Conservation (phyloP, 2,329 filamentous ascomycete genomes). For the Onygenales sp. region DNA sequence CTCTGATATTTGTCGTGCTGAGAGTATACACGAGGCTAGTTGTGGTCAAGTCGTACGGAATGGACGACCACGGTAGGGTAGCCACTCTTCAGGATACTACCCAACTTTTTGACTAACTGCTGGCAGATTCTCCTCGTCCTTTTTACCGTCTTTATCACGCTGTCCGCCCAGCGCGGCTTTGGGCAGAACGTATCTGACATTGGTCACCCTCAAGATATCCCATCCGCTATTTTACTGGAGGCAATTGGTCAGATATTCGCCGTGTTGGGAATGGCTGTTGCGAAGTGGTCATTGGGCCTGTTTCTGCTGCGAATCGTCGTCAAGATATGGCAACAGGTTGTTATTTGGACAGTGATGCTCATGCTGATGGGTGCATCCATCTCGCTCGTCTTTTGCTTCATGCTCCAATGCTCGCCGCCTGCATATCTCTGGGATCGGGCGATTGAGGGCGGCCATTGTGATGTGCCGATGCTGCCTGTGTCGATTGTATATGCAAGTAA, state of each 20-base stretch:
- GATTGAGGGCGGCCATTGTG: background rate
- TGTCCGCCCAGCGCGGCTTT: background rate
- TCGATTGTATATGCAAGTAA: background rate
- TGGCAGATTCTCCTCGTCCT: background rate
- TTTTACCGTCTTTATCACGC: background rate
- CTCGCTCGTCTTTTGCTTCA: background rate
- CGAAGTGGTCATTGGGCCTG: conserved; percentile 31
- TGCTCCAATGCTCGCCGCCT: background rate
- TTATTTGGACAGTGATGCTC: background rate
- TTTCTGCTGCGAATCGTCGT: conserved; percentile 32
- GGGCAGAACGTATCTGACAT: background rate
- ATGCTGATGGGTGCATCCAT: background rate
- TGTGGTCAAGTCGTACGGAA: background rate
- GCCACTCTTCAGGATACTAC: too few species aligned
- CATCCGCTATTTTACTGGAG: conserved; percentile 1
- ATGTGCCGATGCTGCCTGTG: background rate
- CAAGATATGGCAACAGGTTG: conserved; percentile 11
- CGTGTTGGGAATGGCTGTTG: conserved; percentile 30
- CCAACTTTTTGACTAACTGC: background rate
- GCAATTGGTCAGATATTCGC: conserved; percentile 26
- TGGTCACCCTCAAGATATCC: background rate
- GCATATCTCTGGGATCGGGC: background rate
- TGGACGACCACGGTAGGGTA: background rate
- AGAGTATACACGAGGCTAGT: conserved; percentile 14
- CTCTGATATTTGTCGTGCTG: conserved; percentile 16